Base-by-base conservation (phyloP, 2,329 filamentous ascomycete species). In the Triangularia setosa region DNA sequence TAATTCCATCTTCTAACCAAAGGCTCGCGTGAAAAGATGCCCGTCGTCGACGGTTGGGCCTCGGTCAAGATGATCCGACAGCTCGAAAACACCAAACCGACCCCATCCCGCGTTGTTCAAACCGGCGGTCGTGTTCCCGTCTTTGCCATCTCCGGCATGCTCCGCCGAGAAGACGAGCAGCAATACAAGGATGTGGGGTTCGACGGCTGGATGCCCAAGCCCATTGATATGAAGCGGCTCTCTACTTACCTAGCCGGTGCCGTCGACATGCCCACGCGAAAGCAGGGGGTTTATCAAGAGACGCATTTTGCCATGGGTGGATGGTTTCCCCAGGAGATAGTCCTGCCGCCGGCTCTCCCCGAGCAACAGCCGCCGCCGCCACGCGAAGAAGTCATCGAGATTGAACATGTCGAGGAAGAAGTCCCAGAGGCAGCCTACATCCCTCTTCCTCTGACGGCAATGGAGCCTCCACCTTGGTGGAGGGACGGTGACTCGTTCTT, bases 121-220 rank as follows among this genome's bases (percentile, higher is more conserved):
- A 74, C 79, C 1, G 90, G 91, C 61, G 84, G 86, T 24, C 84
- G 90, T 25, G 83, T 93, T 1, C 91, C 92, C 0, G 89, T 96
- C 56, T 92, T 97, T 70, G 92, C 92, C 0, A 91, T 96, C 0
- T 96, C 92, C 0, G 92, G 92, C 9, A 94, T 91, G 1, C 79
- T 96, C 1, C 72, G 90, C 0, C 92, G 96, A 72, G 83, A 81
- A 18, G 85, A 93, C 48, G 83, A 80, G 58, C 79, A 88, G 54
- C 83, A 76, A 0, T 97, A 96, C 69, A 84, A 92, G 52, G 82
- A 90, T 54, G 87, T 87, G 8, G 93, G 92, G 0, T 96, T 96
- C 69, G 92, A 96, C 69, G 93, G 90, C 24, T 96, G 92, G 92
- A 93, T 97, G 48, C 79, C 96, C 64, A 96, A 96, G 72, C 92